phyloP scores from a whole-genome alignment of 164 flowering plant genomes.

The Platanus orientalis region DNA sequence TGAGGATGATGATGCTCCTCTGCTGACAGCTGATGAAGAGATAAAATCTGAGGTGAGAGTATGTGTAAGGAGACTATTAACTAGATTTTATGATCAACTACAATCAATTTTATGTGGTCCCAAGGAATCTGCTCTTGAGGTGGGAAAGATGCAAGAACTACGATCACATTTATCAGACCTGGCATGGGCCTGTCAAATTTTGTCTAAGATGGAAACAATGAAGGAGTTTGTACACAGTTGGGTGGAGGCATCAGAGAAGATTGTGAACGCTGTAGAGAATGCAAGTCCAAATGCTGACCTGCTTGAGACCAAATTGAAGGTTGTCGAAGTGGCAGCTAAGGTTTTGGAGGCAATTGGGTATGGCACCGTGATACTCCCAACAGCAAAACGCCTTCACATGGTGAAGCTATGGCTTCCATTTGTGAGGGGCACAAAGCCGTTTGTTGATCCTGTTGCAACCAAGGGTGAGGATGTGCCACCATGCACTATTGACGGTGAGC shows the following conservation, averaged over 20 bases:
- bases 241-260: slow-evolving; percentile 60
- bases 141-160: slow-evolving; percentile 26
- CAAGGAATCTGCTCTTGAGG: slow-evolving; percentile 18
- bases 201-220: slow-evolving; percentile 59
- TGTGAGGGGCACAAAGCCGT: slow-evolving; percentile 53
- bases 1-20: slow-evolving; percentile 91
- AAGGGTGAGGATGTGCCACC: slow-evolving; percentile 32
- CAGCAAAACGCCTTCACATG: slow-evolving; percentile 56
- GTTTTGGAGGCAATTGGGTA: slow-evolving; percentile 78
- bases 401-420: slow-evolving; percentile 87
- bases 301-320: slow-evolving; percentile 41
- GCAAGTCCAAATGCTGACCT: slow-evolving; percentile 22
- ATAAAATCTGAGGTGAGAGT: slow-evolving; percentile 51
- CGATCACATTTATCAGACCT: slow-evolving; percentile 53
- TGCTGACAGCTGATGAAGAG: slow-evolving; percentile 51
- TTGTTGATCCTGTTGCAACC: slow-evolving; percentile 36
- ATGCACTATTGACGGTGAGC: slow-evolving; percentile 51
- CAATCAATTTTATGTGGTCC: slow-evolving; percentile 31
- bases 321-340: slow-evolving; percentile 61
- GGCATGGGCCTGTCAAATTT: slow-evolving; percentile 75
- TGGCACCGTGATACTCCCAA: slow-evolving; percentile 67
- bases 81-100: slow-evolving; percentile 39
- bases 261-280: slow-evolving; percentile 35
- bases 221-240: slow-evolving; percentile 66
- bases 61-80: slow-evolving; percentile 39